Percentiles rank a stretch among this genome's conserved stretches.
These are phyloP conservation scores for Sugiyamaella castrensis DNA, from an alignment of 1,139 yeast genomes.

Conservation along the genomic window DNA sequence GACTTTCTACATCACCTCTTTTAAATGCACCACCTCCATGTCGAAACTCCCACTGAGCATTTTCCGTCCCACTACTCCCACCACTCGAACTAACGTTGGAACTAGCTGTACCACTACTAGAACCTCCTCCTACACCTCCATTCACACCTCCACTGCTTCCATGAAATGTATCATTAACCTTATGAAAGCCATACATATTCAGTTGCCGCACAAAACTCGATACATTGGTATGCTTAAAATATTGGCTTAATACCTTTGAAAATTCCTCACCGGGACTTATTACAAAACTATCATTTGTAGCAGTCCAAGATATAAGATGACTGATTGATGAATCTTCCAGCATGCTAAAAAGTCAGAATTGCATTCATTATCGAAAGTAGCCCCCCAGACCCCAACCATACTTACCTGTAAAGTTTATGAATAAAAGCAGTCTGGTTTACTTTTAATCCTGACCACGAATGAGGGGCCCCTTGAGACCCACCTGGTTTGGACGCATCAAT, in stretches of 20 bases:
- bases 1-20: conserved; percentile 67
- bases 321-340: conserved; percentile 50
- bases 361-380: neutral
- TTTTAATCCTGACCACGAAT: conserved; percentile 20
- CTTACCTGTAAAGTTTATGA: conserved; percentile 51
- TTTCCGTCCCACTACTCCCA: conserved; percentile 25
- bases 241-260: conserved; percentile 69
- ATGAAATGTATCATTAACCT: conserved; percentile 48
- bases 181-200: conserved; percentile 98
- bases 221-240: conserved; percentile 92
- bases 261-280: conserved; percentile 45
- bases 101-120: conserved; percentile 16
- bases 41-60: conserved; percentile 76
- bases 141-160: conserved; percentile 14
- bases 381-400: conserved; percentile 1
- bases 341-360: conserved; percentile 39
- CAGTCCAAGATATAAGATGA: conserved; percentile 78
- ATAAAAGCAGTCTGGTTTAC: conserved; percentile 52
- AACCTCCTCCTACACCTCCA: conserved; percentile 2
- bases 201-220: conserved; percentile 93
- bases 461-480: conserved; percentile 5
- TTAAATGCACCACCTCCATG: conserved; percentile 77
- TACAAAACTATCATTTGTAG: conserved; percentile 47
- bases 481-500: neutral
- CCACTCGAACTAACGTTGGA: conserved; percentile 14